These are phyloP conservation scores for Colletotrichum incanum DNA, from an alignment of 2,329 filamentous ascomycete genomes.

Conservation along the genomic window DNA sequence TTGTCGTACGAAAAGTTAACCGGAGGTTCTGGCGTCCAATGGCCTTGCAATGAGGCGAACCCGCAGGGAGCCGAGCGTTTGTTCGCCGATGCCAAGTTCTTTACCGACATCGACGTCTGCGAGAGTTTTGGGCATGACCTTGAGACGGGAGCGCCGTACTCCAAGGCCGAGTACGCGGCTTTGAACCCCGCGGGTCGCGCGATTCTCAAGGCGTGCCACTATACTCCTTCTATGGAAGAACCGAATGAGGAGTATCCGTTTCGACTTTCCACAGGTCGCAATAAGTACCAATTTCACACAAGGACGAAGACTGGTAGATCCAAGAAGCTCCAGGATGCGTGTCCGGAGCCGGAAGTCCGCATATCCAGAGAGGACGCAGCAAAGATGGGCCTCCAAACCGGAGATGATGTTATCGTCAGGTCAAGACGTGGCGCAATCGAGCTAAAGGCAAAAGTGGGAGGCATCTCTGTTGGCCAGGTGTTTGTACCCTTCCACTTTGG, in stretches of 20 bases:
- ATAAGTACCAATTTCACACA: conserved; percentile 55
- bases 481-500: conserved; percentile 59
- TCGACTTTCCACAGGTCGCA: conserved; percentile 47
- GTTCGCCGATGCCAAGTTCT: conserved; percentile 53
- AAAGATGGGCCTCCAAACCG: conserved; percentile 46
- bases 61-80: conserved; percentile 54
- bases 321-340: conserved; percentile 49
- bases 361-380: conserved; percentile 51
- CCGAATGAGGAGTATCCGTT: conserved; percentile 53
- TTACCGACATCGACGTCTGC: conserved; percentile 54
- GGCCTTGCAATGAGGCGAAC: conserved; percentile 54
- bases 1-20: conserved; percentile 54
- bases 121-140: conserved; percentile 56
- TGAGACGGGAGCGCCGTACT: conserved; percentile 53
- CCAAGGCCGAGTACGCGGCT: conserved; percentile 49
- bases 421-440: conserved; percentile 52
- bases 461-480: conserved; percentile 50
- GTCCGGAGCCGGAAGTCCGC: conserved; percentile 50
- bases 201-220: conserved; percentile 54
- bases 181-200: conserved; percentile 53
- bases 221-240: conserved; percentile 49
- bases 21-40: conserved; percentile 55
- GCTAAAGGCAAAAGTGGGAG: conserved; percentile 49
- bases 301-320: conserved; percentile 55
- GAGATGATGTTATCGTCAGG: conserved; percentile 52